Evolutionary conservation across 208 protist species (phyloP), one percentile per base, ranked within the genome.

Genomic region (Phytomonas sp.): DNA sequence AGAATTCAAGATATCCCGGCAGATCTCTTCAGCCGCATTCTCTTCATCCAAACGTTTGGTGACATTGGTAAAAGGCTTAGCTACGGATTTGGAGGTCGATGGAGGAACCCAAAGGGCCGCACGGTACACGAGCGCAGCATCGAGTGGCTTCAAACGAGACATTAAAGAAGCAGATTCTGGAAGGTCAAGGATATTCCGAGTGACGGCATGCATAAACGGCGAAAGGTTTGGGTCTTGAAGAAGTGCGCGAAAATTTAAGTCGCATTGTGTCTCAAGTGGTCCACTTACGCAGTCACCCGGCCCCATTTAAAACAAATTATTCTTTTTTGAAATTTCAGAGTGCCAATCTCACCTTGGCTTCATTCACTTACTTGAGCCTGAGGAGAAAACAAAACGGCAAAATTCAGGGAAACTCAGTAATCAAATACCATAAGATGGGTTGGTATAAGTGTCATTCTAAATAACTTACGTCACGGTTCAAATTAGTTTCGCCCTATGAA

Each of bases 101-200:
- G 36, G 30, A 8, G 61, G 20, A 51, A 60, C 68, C 51, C 78
- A 32, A 20, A 82, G 68, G 26, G 78, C 78, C 9, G 73, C 29
- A 68, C 75, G 70, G 66, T 78, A 78, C 2, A 82, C 28, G 63
- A 76, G 26, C 26, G 78, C 78, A 36, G 68, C 62, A 33, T 68
- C 61, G 13, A 61, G 67, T 17, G 74, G 67, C 1, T 71, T 67
- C 11, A 82, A 33, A 2, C 60, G 73, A 9, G 67, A 56, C n/a
- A 78, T 68, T 17, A 76, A 26, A 53, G 60, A 34, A 40, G 67
- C 73, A 5, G 71, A 77, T 29, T 69, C 74, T 0, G 70, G 31
- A 40, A 40, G 28, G 68, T 78, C 78, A 20, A 76, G 68, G 26
- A 82, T 62, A 15, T 59, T 68, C n/a, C 68, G 71, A 32, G 51